These are phyloP conservation scores for Coemansia sp. DNA, from an alignment of 192 early-diverging fungal species.

Conservation along the genomic window DNA sequence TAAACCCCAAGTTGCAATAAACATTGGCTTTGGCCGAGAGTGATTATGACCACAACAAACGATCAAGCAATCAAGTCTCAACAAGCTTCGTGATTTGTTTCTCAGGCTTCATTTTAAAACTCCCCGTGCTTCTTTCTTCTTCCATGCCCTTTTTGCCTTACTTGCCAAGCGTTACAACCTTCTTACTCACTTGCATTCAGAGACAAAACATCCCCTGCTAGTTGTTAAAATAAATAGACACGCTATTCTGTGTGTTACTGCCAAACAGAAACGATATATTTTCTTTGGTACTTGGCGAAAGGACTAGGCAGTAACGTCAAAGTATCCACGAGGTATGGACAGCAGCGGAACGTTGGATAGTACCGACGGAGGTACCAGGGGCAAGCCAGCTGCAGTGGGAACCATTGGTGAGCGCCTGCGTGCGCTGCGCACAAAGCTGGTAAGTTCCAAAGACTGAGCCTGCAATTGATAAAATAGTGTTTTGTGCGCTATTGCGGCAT, in stretches of 20 bases:
- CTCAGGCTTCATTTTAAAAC: neutral
- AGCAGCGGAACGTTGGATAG: neutral
- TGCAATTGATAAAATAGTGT: neutral
- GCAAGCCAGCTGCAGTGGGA: constrained; percentile 5
- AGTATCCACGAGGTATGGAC: neutral
- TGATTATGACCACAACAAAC: constrained; percentile 8
- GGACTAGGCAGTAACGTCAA: neutral
- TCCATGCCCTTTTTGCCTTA: neutral
- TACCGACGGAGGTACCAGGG: neutral
- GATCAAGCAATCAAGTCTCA: constrained; percentile 5
- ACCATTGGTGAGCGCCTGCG: constrained; percentile 21
- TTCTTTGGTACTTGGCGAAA: neutral
- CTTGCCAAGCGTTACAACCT: neutral
- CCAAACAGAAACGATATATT: neutral
- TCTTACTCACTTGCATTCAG: neutral
- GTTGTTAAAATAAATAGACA: no score
- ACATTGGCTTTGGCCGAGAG: neutral
- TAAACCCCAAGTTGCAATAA: neutral
- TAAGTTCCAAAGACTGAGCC: constrained; percentile 8
- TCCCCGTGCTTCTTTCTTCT: neutral
- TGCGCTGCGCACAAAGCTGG: constrained; percentile 27
- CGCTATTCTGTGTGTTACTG: neutral
- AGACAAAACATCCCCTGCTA: neutral
- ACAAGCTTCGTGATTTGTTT: neutral
- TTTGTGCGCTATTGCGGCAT: neutral